phyloP scores from a whole-genome alignment of 805 yeast genomes.

The Candida orba region DNA sequence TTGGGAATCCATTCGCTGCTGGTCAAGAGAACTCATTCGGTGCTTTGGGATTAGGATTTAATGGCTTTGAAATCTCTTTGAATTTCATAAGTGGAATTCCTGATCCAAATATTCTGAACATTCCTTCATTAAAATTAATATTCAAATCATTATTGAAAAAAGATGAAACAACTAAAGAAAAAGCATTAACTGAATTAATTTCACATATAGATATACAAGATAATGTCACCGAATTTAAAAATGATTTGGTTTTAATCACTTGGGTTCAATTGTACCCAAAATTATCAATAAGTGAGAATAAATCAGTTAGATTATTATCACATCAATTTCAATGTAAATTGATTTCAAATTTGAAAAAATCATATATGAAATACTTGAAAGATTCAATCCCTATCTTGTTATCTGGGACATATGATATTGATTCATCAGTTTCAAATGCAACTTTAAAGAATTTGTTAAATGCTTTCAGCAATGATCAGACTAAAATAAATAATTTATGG shows the following conservation, averaged over 20 bases:
- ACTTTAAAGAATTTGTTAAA: conserved; percentile 39
- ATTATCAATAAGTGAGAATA: conserved; percentile 63
- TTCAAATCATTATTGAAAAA: conserved; percentile 73
- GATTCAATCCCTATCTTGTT: conserved; percentile 71
- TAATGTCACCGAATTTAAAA: conserved; percentile 27
- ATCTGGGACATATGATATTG: conserved; percentile 65
- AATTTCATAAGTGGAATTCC: conserved; percentile 77
- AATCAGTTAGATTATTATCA: conserved; percentile 50
- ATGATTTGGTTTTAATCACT: conserved; percentile 48
- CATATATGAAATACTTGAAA: conserved; percentile 56
- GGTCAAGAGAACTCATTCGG: conserved; percentile 8
- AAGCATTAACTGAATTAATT: conserved; percentile 55
- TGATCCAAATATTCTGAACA: conserved; percentile 45
- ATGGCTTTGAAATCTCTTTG: conserved; percentile 51
- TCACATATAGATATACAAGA: conserved; percentile 20
- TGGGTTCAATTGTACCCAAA: conserved; percentile 85
- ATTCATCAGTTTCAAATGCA: conserved; percentile 47
- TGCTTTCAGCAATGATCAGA: conserved; percentile 51
- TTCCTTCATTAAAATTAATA: conserved; percentile 48
- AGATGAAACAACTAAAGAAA: conserved; percentile 81
- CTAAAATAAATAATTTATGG: conserved; percentile 54
- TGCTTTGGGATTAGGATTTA: conserved; percentile 29
- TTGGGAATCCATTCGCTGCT: conserved; percentile 21
- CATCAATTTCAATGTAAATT: conserved; percentile 60
- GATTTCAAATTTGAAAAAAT: conserved; percentile 44